Percentiles rank a stretch among this genome's conserved stretches.
phyloP scores from a whole-genome alignment of 208 protist genomes.

The Leishmania tarentolae region DNA sequence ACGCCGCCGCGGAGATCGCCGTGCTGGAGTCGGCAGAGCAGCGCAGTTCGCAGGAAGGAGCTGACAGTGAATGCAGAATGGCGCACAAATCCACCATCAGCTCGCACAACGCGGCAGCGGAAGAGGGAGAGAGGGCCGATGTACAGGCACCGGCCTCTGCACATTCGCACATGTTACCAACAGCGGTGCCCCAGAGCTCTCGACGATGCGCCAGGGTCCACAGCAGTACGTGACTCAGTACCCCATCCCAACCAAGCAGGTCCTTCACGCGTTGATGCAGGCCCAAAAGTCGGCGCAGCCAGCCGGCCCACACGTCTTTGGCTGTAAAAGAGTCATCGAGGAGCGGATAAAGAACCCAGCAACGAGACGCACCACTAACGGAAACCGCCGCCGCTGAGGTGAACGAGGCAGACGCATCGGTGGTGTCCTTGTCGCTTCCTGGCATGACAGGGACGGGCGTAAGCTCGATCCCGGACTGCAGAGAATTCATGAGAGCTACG shows the following conservation, averaged over 20 bases:
- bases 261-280: constrained; percentile 41
- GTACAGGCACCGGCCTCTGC: background rate
- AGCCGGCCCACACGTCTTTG: constrained; percentile 42
- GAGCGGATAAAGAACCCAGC: constrained; percentile 57
- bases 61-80: constrained; percentile 16
- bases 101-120: constrained; percentile 20
- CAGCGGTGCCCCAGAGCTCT: constrained; percentile 13
- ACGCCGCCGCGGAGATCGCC: constrained; percentile 19
- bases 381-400: background rate
- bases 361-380: constrained; percentile 32
- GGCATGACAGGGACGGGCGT: constrained; percentile 14
- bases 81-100: constrained; percentile 36
- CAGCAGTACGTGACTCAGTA: constrained; percentile 48
- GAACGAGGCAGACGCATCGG: background rate
- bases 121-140: background rate
- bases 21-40: background rate
- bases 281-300: constrained; percentile 44
- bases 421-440: background rate
- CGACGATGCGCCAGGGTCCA: constrained; percentile 46
- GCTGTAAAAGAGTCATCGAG: constrained; percentile 35
- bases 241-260: constrained; percentile 46
- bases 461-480: constrained; percentile 20
- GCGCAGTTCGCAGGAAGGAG: background rate
- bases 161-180: background rate
- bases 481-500: constrained; percentile 3